These are phyloP conservation scores for Zoysia matrella DNA, from an alignment of 202 grass and related monocot genomes.

Conservation along the genomic window DNA sequence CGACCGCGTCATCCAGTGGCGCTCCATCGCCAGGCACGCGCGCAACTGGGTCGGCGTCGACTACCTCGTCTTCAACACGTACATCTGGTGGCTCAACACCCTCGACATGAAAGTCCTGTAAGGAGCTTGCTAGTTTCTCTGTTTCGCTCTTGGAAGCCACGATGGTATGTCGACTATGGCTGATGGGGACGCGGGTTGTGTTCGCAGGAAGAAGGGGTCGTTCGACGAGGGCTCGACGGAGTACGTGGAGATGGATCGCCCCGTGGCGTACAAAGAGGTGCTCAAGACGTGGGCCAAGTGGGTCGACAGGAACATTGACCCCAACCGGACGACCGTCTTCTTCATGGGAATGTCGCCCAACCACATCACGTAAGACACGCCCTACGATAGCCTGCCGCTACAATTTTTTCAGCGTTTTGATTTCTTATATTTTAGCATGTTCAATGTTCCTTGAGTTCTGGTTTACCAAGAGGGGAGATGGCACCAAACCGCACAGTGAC, in stretches of 20 bases:
- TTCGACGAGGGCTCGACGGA: slow-evolving; percentile 72
- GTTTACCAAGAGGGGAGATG: background rate
- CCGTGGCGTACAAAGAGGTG: slow-evolving; percentile 78
- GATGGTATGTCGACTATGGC: background rate
- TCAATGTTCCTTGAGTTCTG: background rate
- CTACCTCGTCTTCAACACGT: too few relatives aligned
- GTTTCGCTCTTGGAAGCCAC: background rate
- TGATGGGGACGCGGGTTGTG: background rate
- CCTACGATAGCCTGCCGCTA: background rate
- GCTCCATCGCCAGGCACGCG: slow-evolving; percentile 80
- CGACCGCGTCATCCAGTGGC: slow-evolving; percentile 82
- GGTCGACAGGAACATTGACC: slow-evolving; percentile 92
- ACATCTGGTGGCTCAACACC: too few relatives aligned
- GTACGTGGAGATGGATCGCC: slow-evolving; percentile 84
- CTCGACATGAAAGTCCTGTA: slow-evolving; percentile 90
- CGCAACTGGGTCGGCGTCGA: slow-evolving; percentile 44
- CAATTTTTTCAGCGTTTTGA: background rate
- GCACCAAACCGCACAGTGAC: background rate
- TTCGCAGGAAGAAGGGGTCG: slow-evolving; percentile 55
- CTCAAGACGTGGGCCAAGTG: slow-evolving; percentile 87
- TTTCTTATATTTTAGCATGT: background rate
- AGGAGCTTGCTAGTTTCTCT: background rate
- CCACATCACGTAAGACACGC: slow-evolving; percentile 68
- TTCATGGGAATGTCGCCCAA: slow-evolving; percentile 98
- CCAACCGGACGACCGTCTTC: slow-evolving; percentile 78